These are phyloP conservation scores for Fonsecaea erecta DNA, from an alignment of 2,329 filamentous ascomycete species.

Conservation along the genomic window DNA sequence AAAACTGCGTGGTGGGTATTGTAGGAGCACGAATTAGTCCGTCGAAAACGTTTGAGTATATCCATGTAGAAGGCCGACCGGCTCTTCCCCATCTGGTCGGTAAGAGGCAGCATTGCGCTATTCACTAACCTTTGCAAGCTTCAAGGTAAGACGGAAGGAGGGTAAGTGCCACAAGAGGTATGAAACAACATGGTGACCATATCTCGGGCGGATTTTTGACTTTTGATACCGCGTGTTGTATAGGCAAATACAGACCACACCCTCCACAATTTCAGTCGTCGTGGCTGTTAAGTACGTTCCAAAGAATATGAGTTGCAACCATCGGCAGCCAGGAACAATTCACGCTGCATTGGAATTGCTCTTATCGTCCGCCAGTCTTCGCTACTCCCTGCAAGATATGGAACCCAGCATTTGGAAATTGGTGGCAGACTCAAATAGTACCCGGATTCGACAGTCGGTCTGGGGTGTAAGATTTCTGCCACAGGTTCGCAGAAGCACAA, in stretches of 20 bases:
- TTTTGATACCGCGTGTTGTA: background rate
- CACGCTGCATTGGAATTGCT: background rate
- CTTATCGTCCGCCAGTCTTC: background rate
- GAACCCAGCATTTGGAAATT: background rate
- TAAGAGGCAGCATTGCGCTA: too few relatives aligned
- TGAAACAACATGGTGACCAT: constrained; percentile 7
- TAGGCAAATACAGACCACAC: background rate
- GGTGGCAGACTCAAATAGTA: background rate
- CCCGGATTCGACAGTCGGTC: background rate
- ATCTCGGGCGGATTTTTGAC: constrained; percentile 2
- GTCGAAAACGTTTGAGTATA: too few relatives aligned
- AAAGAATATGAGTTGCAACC: background rate
- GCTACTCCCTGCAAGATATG: background rate
- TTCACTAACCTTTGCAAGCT: too few relatives aligned
- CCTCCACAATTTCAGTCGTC: constrained; percentile 1
- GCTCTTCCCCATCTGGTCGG: too few relatives aligned
- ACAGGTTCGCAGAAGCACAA: constrained; percentile 11
- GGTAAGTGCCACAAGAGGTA: too few relatives aligned
- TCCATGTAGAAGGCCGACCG: too few relatives aligned
- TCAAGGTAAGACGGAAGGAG: too few relatives aligned
- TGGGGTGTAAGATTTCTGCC: background rate
- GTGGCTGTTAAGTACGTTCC: background rate
- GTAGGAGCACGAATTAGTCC: too few relatives aligned
- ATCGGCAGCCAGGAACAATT: background rate
- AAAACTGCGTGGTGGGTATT: too few relatives aligned